These are phyloP conservation scores for Scheffersomyces stambukii DNA, from an alignment of 1,139 yeast genomes.

Conservation along the genomic window DNA sequence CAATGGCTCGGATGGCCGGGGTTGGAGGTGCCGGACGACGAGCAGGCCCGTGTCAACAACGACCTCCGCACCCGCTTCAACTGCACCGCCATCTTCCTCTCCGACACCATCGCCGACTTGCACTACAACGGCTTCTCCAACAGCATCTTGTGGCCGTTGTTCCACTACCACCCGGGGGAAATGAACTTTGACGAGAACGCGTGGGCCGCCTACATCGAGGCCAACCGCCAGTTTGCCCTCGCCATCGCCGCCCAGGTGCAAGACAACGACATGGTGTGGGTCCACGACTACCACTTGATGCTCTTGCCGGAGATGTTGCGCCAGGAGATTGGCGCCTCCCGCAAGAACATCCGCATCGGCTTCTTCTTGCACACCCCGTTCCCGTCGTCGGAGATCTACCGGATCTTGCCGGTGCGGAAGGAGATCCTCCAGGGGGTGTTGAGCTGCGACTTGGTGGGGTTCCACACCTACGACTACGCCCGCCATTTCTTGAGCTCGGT, in stretches of 20 bases:
- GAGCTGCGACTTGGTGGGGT: conserved; percentile 92
- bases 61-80: conserved; percentile 77
- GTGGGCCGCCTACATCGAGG: conserved; percentile 97
- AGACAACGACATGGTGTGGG: conserved; percentile 93
- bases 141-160: conserved; percentile 91
- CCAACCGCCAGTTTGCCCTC: conserved; percentile 78
- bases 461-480: conserved; percentile 99
- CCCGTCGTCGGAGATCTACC: conserved; percentile 93
- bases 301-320: conserved; percentile 87
- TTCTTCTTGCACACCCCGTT: conserved; percentile 97
- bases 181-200: conserved; percentile 97
- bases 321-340: conserved; percentile 47
- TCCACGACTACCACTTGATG: conserved; percentile 97
- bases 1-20: conserved; percentile 99
- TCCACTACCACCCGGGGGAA: conserved; percentile 99
- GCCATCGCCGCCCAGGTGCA: conserved; percentile 67
- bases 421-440: conserved; percentile 90
- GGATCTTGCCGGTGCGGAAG: conserved; percentile 91
- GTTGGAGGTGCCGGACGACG: conserved; percentile 75
- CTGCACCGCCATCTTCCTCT: conserved; percentile 84
- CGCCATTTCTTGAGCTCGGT: conserved; percentile 92
- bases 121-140: conserved; percentile 97
- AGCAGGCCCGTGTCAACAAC: conserved; percentile 60
- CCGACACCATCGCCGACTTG: conserved; percentile 87
- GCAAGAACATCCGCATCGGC: conserved; percentile 70